Conservation (phyloP, 2,329 filamentous ascomycete species). For the Biscogniauxia sp. region DNA sequence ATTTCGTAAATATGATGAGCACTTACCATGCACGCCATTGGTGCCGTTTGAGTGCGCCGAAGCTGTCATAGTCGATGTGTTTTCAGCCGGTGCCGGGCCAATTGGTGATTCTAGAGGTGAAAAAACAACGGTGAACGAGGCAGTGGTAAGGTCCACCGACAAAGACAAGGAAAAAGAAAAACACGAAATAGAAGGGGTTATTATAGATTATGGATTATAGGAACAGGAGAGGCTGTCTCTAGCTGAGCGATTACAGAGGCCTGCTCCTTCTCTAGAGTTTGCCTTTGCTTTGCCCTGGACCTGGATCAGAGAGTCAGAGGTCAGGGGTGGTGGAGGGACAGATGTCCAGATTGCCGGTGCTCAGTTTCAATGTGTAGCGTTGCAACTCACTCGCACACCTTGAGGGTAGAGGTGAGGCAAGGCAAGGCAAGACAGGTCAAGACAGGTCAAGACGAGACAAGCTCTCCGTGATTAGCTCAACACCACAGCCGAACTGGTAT, state of each 20-base stretch:
- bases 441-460: not conserved
- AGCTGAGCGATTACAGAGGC: not conserved
- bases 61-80: constrained; percentile 22
- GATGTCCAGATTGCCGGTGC: constrained; percentile 25
- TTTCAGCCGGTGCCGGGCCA: not conserved
- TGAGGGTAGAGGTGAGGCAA: not conserved
- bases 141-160: not conserved
- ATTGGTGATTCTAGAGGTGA: not conserved
- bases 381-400: constrained; percentile 13
- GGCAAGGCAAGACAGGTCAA: constrained; percentile 15
- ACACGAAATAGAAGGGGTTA: not conserved
- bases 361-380: constrained; percentile 14
- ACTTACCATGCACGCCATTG: constrained; percentile 28
- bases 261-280: not conserved
- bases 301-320: not conserved
- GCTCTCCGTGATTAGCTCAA: constrained; percentile 11
- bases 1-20: not conserved
- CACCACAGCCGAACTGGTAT: constrained; percentile 1
- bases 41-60: constrained; percentile 24
- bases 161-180: not conserved
- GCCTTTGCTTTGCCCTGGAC: not conserved
- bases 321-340: constrained; percentile 7
- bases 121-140: not conserved
- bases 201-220: not conserved
- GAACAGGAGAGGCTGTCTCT: not conserved